A percentile compares a stretch with the other conserved stretches of the same genome.
phyloP scores from a whole-genome alignment of 1,139 yeast species.

The Lodderomyces elongisporus region DNA sequence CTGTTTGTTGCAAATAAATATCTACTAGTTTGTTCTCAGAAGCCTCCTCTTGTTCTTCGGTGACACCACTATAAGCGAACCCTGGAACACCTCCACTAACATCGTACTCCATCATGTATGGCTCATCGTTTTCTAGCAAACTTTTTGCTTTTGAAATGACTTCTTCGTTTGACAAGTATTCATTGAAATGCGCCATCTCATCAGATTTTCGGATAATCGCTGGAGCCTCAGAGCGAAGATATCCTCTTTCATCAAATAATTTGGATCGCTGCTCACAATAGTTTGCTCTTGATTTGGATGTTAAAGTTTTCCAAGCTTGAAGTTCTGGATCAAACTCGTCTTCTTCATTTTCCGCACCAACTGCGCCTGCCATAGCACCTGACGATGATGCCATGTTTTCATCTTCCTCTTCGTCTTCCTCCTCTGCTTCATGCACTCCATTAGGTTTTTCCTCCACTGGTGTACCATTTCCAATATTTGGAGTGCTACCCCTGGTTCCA shows the following conservation, averaged over 20 bases:
- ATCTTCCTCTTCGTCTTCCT: conserved; percentile 5
- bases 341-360: conserved; percentile 32
- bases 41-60: conserved; percentile 41
- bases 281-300: conserved; percentile 75
- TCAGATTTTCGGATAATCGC: conserved; percentile 61
- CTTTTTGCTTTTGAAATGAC: conserved; percentile 34
- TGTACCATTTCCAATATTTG: no score
- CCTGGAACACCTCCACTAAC: conserved; percentile 77
- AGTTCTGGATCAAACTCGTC: conserved; percentile 62
- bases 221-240: conserved; percentile 58
- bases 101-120: conserved; percentile 79
- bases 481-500: no score
- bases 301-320: conserved; percentile 75
- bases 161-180: conserved; percentile 41
- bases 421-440: conserved; percentile 3
- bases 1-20: conserved; percentile 26
- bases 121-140: conserved; percentile 56
- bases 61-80: conserved; percentile 46
- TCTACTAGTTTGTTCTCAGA: conserved; percentile 49
- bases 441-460: background rate
- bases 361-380: conserved; percentile 24
- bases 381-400: conserved; percentile 3
- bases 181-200: conserved; percentile 54
- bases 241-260: conserved; percentile 53
- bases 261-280: conserved; percentile 66